Percentiles rank a stretch among this genome's conserved stretches.
These are phyloP conservation scores for Cercospora sp. DNA, from an alignment of 2,329 filamentous ascomycete species.

Conservation along the genomic window DNA sequence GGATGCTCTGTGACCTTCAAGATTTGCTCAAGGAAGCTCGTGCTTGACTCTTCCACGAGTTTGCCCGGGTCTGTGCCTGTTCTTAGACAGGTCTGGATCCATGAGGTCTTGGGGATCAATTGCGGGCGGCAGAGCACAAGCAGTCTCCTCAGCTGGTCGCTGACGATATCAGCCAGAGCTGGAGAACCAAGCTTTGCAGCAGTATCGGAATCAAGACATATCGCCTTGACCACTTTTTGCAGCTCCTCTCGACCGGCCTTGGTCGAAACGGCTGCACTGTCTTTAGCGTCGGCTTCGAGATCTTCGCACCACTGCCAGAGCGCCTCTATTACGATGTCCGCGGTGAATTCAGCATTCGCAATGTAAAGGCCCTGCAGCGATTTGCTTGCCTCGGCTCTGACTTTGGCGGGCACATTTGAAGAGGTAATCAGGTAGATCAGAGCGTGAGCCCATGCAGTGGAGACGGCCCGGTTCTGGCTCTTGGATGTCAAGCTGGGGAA, in stretches of 20 bases:
- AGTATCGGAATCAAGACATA: conserved; percentile 62
- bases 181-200: conserved; percentile 47
- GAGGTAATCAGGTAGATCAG: conserved; percentile 77
- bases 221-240: conserved; percentile 59
- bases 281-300: conserved; percentile 71
- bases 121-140: conserved; percentile 76
- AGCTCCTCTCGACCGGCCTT: conserved; percentile 68
- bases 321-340: conserved; percentile 64
- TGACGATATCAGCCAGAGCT: conserved; percentile 55
- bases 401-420: conserved; percentile 58
- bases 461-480: conserved; percentile 44
- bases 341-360: conserved; percentile 56
- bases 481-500: conserved; percentile 39
- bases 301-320: conserved; percentile 78
- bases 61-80: conserved; percentile 80
- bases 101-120: conserved; percentile 73
- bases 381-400: conserved; percentile 64
- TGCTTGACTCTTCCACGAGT: conserved; percentile 65
- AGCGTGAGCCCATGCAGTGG: conserved; percentile 70
- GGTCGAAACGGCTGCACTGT: conserved; percentile 66
- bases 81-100: conserved; percentile 85
- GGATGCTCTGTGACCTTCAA: conserved; percentile 48
- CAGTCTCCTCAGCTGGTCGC: conserved; percentile 72
- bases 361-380: conserved; percentile 67
- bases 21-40: conserved; percentile 69